A percentile compares a stretch with the other conserved stretches of the same genome.
Conservation (phyloP, 169 alveolate genomes). For the Plasmodium sp. region DNA sequence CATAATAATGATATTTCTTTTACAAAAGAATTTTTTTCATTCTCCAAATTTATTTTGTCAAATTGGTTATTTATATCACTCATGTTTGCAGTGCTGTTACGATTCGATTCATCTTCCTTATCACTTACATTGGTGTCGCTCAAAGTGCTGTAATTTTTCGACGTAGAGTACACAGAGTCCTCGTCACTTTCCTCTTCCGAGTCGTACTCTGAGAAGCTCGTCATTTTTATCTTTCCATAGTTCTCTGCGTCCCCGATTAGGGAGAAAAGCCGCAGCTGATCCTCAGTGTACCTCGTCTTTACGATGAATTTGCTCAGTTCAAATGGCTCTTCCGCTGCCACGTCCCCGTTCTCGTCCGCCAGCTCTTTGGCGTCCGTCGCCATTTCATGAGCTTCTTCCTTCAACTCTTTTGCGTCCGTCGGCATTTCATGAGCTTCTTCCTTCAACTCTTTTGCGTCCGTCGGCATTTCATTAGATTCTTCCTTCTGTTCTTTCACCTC, state of each 20-base stretch:
- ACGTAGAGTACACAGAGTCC: slow-evolving; percentile 28
- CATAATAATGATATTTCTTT: slow-evolving; percentile 62
- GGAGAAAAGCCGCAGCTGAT: slow-evolving; percentile 41
- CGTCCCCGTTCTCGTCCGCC: neutral
- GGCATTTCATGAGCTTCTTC: neutral
- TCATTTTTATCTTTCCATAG: neutral
- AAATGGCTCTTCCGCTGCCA: neutral
- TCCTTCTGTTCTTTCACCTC: too few relatives aligned
- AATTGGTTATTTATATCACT: slow-evolving; percentile 26
- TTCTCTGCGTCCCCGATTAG: slow-evolving; percentile 12
- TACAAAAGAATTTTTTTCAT: slow-evolving; percentile 29
- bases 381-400: neutral
- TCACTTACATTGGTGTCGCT: slow-evolving; percentile 24
- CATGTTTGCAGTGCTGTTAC: neutral
- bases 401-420: neutral
- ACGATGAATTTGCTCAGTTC: slow-evolving; percentile 31
- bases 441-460: neutral
- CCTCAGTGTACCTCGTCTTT: slow-evolving; percentile 54
- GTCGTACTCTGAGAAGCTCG: slow-evolving; percentile 21
- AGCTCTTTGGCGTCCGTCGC: neutral
- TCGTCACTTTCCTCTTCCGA: slow-evolving; percentile 62
- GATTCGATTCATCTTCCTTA: slow-evolving; percentile 13
- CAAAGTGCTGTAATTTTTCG: slow-evolving; percentile 20
- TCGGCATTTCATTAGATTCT: too few relatives aligned
- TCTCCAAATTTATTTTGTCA: slow-evolving; percentile 16